Evolutionary conservation across 2,329 filamentous ascomycete genomes (phyloP), one percentile per base, ranked within the genome.

Genomic region (Aaosphaeria pasadenensis): DNA sequence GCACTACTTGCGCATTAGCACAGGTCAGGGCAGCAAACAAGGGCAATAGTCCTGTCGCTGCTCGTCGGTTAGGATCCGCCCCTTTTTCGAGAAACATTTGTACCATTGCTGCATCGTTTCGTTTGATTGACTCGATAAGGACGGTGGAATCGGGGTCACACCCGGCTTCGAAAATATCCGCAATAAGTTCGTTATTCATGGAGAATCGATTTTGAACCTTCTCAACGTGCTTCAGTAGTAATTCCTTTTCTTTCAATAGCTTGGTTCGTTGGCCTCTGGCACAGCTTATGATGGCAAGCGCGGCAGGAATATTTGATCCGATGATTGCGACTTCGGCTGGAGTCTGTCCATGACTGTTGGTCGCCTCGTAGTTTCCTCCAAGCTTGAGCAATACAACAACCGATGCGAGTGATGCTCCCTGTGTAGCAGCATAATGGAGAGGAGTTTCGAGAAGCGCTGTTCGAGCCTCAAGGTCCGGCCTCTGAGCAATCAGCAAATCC

Each of bases 71-170:
- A 11, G 64, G 59, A 45, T 68, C 62, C 5, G 59, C 58, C 29
- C 62, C 66, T 43, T 59, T 62, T 11, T 57, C 55, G 5, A 69
- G 42, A 43, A 69, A 61, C 58, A 65, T 60, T 41, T 61, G 57
- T 1, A 63, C 64, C 13, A 69, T 42, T 11, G 48, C 45, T 1
- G 47, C 42, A 42, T 68, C 62, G 24, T 64, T 48, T 38, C 53
- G 56, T 48, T 66, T 66, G 49, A 69, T 63, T 1, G 63, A 60
- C 38, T 66, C 66, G 3, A 69, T 49, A 28, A 69, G 48, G 1
- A 66, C 56, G 1, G 63, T 67, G 1, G 64, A 67, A 39, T 67
- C 62, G 1, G 64, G 54, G 39, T 64, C 62, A 39, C 64, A 68
- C 5, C 62, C 58, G n/a, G 64, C 59, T 5, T 60, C 50, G 46